Evolutionary conservation across 2,329 filamentous ascomycete genomes (phyloP), one percentile per base, ranked within the genome.

Genomic region (Pseudocercospora ulei): DNA sequence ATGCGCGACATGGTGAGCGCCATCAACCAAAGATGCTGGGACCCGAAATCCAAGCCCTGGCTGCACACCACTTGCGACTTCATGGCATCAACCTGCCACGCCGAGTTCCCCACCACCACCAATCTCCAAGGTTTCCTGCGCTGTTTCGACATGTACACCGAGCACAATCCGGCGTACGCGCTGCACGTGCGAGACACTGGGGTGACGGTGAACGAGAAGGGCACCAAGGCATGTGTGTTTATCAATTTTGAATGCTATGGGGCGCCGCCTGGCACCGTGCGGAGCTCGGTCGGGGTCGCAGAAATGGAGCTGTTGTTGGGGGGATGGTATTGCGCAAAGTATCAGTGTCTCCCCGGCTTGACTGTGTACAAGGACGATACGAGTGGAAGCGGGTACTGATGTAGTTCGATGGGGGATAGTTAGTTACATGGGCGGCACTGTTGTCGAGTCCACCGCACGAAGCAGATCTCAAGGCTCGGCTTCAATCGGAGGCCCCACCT

Each of bases 31-130:
- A 12, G 36, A 23, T 7, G 25, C 12, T 33, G 31, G 6, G 13
- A 29, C 19, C 20, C 36, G 11, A 33, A 16, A n/a, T 39, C 36
- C 3, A 14, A 31, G 4, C 26, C 36, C 14, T 39, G 36, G 36
- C 20, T 9, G 5, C 30, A 20, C 12, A 11, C 30, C 5, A 22
- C 30, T 7, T 9, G 30, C 6, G 30, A 33, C 16, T 33, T 33
- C 19, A 11, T 12, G 14, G 30, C 30, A 12, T 20, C 16, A 5
- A 22, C 18, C 14, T 33, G 30, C 19, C 23, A 12, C n/a, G 30
- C 30, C 9, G 30, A 33, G 11, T 33, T 33, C 6, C n/a, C 16
- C 16, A 33, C 11, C 18, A 33, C 30, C 8, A 33, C 30, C 5
- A 33, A 33, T 20, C 11, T 33, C 9, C 18, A 33, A 7, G 30